Conservation (phyloP, 2,329 filamentous ascomycete genomes). For the Diaporthe vexans region DNA sequence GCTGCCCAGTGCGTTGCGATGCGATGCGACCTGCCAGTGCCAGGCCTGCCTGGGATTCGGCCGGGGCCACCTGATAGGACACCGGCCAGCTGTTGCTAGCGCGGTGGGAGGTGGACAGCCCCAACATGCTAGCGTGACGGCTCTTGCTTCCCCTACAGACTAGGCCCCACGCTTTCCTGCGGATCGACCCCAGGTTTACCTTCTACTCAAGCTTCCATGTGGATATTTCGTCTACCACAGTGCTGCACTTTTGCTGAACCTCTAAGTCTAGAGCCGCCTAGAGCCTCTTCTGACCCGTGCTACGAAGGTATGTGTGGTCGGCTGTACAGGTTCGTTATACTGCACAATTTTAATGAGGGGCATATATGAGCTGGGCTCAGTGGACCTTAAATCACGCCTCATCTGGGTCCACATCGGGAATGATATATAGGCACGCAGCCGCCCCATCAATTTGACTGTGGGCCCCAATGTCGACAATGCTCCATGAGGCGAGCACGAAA, state of each 20-base stretch:
- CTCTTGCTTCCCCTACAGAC: neutral
- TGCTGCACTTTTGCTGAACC: neutral
- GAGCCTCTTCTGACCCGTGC: neutral
- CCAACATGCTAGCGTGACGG: conserved; percentile 11
- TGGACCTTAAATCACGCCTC: neutral
- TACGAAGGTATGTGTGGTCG: neutral
- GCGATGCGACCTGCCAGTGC: neutral
- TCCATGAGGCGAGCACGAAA: conserved; percentile 16
- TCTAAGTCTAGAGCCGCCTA: neutral
- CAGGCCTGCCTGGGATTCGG: neutral
- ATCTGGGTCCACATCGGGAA: neutral
- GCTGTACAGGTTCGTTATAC: neutral
- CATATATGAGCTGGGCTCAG: neutral
- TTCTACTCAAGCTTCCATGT: conserved; percentile 7
- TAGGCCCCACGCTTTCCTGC: conserved; percentile 20
- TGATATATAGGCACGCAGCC: neutral
- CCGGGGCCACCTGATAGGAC: conserved; percentile 14
- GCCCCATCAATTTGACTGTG: conserved; percentile 11
- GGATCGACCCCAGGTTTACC: conserved; percentile 30
- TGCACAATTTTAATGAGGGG: neutral
- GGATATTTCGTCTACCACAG: neutral
- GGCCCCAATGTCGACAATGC: neutral
- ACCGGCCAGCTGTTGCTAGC: conserved; percentile 16
- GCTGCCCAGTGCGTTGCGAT: conserved; percentile 29
- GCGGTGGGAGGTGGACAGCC: conserved; percentile 9